These are phyloP conservation scores for Emericellopsis cladophorae DNA, from an alignment of 2,329 filamentous ascomycete genomes.

Conservation along the genomic window DNA sequence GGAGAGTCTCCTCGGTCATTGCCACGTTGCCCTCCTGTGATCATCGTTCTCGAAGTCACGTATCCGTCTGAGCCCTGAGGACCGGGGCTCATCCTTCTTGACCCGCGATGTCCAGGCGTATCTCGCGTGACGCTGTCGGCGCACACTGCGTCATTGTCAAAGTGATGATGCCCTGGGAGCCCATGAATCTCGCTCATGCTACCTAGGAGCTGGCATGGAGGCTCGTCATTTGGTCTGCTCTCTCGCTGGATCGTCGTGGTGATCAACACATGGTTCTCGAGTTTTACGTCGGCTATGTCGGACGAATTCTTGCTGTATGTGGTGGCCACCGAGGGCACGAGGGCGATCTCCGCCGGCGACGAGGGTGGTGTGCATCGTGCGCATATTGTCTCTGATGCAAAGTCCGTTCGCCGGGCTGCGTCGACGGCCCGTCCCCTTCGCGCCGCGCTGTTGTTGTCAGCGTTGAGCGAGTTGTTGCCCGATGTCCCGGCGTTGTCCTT, in stretches of 20 bases:
- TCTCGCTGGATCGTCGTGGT: conserved; percentile 24
- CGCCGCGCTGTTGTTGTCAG: conserved; percentile 2
- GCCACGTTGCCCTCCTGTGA: conserved; percentile 8
- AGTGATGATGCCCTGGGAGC: background rate
- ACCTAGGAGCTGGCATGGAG: background rate
- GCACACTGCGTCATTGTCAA: background rate
- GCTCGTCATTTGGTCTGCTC: conserved; percentile 11
- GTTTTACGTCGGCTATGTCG: conserved; percentile 5
- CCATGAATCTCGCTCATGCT: background rate
- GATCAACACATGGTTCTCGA: conserved; percentile 15
- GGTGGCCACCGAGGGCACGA: conserved; percentile 8
- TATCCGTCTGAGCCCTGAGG: background rate
- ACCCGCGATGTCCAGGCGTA: background rate
- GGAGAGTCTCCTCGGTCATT: background rate
- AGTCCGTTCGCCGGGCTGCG: no score
- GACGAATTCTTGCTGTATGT: conserved; percentile 7
- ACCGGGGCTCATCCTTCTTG: background rate
- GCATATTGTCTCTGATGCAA: background rate
- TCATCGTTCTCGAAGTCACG: conserved; percentile 10
- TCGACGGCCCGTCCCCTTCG: background rate
- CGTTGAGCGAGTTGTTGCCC: conserved; percentile 7
- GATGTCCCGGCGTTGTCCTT: conserved; percentile 26
- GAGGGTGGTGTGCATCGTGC: background rate
- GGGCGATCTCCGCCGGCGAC: conserved; percentile 12
- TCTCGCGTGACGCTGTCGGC: background rate